phyloP scores from a whole-genome alignment of 2,329 filamentous ascomycete species.

The Colletotrichum sp. region DNA sequence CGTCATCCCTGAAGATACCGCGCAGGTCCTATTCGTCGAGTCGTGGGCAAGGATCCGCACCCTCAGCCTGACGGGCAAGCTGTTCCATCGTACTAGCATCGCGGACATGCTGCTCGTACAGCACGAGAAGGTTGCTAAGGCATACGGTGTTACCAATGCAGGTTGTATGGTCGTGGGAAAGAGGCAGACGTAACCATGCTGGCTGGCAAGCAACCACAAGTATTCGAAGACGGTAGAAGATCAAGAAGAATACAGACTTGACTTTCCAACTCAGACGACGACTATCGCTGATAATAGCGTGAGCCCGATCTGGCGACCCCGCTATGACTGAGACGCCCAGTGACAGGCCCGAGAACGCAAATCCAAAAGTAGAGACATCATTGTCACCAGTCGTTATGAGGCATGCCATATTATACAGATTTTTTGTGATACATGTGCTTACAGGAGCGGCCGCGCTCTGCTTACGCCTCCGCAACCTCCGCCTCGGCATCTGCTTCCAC shows the following conservation, averaged over 20 bases:
- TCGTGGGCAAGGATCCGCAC: constrained; percentile 87
- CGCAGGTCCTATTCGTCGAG: constrained; percentile 86
- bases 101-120: constrained; percentile 85
- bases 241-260: background rate
- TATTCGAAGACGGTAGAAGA: background rate
- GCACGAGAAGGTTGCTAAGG: constrained; percentile 68
- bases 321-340: background rate
- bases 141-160: constrained; percentile 42
- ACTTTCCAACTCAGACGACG: background rate
- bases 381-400: background rate
- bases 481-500: constrained; percentile 27
- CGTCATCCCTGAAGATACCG: constrained; percentile 54
- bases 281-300: background rate
- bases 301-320: background rate
- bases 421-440: constrained; percentile 14
- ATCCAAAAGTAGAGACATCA: background rate
- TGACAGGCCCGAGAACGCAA: background rate
- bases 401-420: constrained; percentile 23
- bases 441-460: background rate
- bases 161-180: constrained; percentile 39
- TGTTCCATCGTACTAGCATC: constrained; percentile 68
- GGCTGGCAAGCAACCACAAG: background rate
- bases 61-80: constrained; percentile 82
- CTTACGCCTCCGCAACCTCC: constrained; percentile 7
- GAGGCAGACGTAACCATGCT: background rate